Base-by-base conservation (phyloP, 140 eudicot genomes). In the Bidens hawaiensis region DNA sequence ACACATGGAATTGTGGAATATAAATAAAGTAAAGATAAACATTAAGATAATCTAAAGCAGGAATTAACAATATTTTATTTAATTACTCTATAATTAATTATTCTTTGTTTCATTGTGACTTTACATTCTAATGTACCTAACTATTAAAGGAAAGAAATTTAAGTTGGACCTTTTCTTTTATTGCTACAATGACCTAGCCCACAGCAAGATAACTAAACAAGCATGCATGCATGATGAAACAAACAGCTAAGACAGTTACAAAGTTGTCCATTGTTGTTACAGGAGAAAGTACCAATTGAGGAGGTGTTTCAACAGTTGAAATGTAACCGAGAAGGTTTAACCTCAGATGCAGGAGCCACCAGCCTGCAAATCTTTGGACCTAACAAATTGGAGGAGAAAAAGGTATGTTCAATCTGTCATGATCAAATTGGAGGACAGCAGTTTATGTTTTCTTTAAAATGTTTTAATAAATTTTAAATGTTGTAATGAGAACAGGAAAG, bases 251-350 rank as follows among this genome's bases (percentile, higher is more conserved):
- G n/a, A n/a, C n/a, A n/a, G n/a, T n/a, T n/a, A n/a, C n/a, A n/a
- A n/a, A n/a, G n/a, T n/a, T n/a, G n/a, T n/a, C n/a, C n/a, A n/a
- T n/a, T n/a, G n/a, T n/a, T n/a, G n/a, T n/a, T n/a, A n/a, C n/a
- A 79, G 81, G 81, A 79, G 43, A 75, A 65, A 64, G 72, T 79
- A 52, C 81, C 85, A 0, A 73, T 79, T 3, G 85, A 79, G 60
- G 85, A 75, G 62, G 78, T 79, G 47, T 79, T 79, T 66, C 78
- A 75, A 67, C 85, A 79, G 70, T 67, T 79, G 76, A 79, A 79
- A 71, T 79, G 85, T 47, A 60, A 67, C 4, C 71, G 78, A 16
- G 85, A 79, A 75, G 85, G 85, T 36, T 62, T 79, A 18, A 65
- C 68, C 15, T 28, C 65, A n/a, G 81, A 75, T 9, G 78, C 75